A percentile compares a stretch with the other conserved stretches of the same genome.
Evolutionary conservation across 768 basidiomycete species (phyloP).

Genomic region (Polyporus arcularius): DNA sequence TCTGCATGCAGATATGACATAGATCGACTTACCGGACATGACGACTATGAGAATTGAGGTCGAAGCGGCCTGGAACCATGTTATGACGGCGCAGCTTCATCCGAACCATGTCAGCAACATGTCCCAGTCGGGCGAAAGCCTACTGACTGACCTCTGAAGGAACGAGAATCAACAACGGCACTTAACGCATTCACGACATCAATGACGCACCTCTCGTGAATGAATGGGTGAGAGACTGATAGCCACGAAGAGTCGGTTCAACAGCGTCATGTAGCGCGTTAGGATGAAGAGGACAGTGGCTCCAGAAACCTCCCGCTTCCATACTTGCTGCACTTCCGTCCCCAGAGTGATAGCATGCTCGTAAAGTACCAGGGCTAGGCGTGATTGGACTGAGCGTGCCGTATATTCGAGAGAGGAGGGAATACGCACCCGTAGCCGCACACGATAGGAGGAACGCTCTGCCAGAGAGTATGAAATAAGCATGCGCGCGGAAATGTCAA

Average conservation of each 20-base stretch:
- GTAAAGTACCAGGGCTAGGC: constrained; percentile 13
- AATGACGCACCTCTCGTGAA: neutral
- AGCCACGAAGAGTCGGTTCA: constrained; percentile 15
- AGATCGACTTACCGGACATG: neutral
- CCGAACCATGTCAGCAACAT: neutral
- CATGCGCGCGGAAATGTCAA: neutral
- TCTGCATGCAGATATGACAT: neutral
- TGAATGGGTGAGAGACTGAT: constrained; percentile 4
- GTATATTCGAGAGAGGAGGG: neutral
- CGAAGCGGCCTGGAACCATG: neutral
- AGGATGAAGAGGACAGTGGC: constrained; percentile 15
- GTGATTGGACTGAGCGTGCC: neutral
- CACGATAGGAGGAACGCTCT: constrained; percentile 15
- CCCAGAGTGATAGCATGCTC: constrained; percentile 18
- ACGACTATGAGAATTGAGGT: neutral
- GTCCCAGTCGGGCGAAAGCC: neutral
- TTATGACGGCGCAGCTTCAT: constrained; percentile 13
- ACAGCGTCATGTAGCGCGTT: constrained; percentile 16
- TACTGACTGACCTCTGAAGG: neutral
- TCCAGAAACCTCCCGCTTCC: constrained; percentile 12
- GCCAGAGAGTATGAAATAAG: neutral
- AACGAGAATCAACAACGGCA: neutral
- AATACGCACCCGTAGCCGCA: constrained; percentile 13
- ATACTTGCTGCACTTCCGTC: constrained; percentile 18
- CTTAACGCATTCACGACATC: neutral